Conservation (phyloP, 225 moss, liverwort and hornwort genomes). For the Physcomitrium patens region DNA sequence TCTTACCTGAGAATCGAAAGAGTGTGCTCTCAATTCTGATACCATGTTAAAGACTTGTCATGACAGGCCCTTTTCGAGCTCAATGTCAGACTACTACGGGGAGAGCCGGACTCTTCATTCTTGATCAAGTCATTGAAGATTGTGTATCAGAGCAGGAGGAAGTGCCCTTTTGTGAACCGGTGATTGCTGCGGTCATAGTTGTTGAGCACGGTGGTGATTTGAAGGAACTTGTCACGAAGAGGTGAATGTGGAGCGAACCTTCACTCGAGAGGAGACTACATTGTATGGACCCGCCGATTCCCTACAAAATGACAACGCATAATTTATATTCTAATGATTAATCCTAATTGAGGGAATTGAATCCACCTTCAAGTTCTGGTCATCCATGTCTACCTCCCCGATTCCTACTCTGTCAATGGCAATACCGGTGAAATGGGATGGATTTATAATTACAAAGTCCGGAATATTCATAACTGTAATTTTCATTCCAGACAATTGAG, state of each 20-base stretch:
- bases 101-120: no score
- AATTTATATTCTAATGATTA: neutral
- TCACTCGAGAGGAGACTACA: slow-evolving; percentile 44
- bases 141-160: slow-evolving; percentile 28
- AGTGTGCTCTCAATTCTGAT: no score
- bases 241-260: slow-evolving; percentile 38
- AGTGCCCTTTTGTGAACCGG: slow-evolving; percentile 23
- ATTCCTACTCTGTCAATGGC: neutral
- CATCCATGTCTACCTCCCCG: neutral
- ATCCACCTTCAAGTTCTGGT: neutral
- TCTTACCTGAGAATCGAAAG: no score
- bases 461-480: no score
- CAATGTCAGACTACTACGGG: no score
- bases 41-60: no score
- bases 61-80: no score
- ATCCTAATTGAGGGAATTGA: slow-evolving; percentile 10
- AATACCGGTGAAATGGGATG: slow-evolving; percentile 12
- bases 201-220: slow-evolving; percentile 40
- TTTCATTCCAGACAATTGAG: slow-evolving; percentile 6
- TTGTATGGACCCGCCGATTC: slow-evolving; percentile 47
- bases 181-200: slow-evolving; percentile 33
- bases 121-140: no score
- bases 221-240: slow-evolving; percentile 37
- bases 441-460: neutral
- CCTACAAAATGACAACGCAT: slow-evolving; percentile 44